phyloP scores from a whole-genome alignment of 2,329 filamentous ascomycete genomes.

The Proliferodiscus dingleyae region DNA sequence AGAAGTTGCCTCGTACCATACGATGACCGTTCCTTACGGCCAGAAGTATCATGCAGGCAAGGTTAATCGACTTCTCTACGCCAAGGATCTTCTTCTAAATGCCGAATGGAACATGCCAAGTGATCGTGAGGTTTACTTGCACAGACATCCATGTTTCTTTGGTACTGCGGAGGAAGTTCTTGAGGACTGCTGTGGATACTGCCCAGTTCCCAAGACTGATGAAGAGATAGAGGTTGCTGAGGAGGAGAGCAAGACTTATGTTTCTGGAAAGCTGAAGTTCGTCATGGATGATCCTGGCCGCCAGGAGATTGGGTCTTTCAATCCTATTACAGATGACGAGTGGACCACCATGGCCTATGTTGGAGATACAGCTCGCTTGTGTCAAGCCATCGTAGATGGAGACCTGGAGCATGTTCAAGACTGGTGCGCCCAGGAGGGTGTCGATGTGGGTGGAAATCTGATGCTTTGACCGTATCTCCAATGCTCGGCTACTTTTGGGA shows the following conservation, averaged over 20 bases:
- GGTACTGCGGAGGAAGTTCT: slow-evolving; percentile 70
- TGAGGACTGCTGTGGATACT: slow-evolving; percentile 76
- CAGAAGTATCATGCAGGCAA: slow-evolving; percentile 56
- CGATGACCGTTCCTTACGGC: slow-evolving; percentile 68
- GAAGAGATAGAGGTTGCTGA: slow-evolving; percentile 68
- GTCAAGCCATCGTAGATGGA: slow-evolving; percentile 73
- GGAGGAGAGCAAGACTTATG: slow-evolving; percentile 69
- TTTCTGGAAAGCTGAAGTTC: slow-evolving; percentile 69
- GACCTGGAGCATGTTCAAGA: slow-evolving; percentile 66
- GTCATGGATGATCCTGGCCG: slow-evolving; percentile 77
- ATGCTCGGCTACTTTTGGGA: no score
- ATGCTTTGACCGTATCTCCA: no score
- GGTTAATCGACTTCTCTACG: slow-evolving; percentile 79
- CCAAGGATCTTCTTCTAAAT: slow-evolving; percentile 75
- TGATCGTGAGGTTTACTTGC: slow-evolving; percentile 70
- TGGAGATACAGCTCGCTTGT: slow-evolving; percentile 70
- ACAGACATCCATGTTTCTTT: slow-evolving; percentile 83
- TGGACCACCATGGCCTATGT: slow-evolving; percentile 93
- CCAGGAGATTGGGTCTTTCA: slow-evolving; percentile 68
- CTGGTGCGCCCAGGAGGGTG: slow-evolving; percentile 63
- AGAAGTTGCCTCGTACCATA: slow-evolving; percentile 75
- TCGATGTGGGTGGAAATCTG: slow-evolving; percentile 45
- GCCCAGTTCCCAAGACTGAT: slow-evolving; percentile 62
- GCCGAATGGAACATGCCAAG: slow-evolving; percentile 80
- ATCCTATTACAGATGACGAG: slow-evolving; percentile 74